Conservation (phyloP, 106 monocot species). For the Cymbidium sinense region DNA sequence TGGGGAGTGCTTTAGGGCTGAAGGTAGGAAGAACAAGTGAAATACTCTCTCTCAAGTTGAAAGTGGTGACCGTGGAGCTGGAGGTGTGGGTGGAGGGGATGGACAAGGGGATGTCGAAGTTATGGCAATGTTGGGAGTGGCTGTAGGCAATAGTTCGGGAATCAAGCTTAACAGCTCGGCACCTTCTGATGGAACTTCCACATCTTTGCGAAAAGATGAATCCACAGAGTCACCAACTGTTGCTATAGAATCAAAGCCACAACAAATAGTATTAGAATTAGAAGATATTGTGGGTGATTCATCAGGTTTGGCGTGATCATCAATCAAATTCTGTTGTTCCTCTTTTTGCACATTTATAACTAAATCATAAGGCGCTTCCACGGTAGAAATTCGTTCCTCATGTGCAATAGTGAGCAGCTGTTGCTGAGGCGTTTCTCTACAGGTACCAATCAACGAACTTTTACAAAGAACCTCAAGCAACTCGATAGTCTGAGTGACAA, state of each 20-base stretch:
- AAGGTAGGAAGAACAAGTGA: slow-evolving; percentile 4
- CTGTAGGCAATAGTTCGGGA: neutral
- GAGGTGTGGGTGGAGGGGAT: slow-evolving; percentile 3
- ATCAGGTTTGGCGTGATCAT: neutral
- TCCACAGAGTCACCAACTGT: neutral
- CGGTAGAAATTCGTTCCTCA: slow-evolving; percentile 13
- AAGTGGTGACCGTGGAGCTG: slow-evolving; percentile 6
- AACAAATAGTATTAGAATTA: slow-evolving; percentile 17
- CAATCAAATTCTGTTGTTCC: slow-evolving; percentile 11
- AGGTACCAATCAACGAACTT: neutral
- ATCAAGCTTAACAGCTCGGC: slow-evolving; percentile 17
- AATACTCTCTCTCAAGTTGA: neutral
- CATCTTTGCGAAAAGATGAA: neutral
- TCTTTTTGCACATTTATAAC: slow-evolving; percentile 10
- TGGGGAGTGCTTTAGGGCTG: neutral
- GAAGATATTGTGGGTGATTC: slow-evolving; percentile 14
- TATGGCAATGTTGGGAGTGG: neutral
- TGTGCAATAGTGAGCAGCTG: slow-evolving; percentile 3
- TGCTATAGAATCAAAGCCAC: neutral
- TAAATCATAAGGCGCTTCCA: slow-evolving; percentile 17
- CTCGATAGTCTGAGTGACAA: neutral
- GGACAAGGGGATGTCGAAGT: neutral
- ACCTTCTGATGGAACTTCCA: neutral
- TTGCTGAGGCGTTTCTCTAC: slow-evolving; percentile 4
- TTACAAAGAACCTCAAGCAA: slow-evolving; percentile 3